Evolutionary conservation across 1,284 basidiomycete species (phyloP), one percentile per base, ranked within the genome.

Genomic region (Ustilago shanxiensis): DNA sequence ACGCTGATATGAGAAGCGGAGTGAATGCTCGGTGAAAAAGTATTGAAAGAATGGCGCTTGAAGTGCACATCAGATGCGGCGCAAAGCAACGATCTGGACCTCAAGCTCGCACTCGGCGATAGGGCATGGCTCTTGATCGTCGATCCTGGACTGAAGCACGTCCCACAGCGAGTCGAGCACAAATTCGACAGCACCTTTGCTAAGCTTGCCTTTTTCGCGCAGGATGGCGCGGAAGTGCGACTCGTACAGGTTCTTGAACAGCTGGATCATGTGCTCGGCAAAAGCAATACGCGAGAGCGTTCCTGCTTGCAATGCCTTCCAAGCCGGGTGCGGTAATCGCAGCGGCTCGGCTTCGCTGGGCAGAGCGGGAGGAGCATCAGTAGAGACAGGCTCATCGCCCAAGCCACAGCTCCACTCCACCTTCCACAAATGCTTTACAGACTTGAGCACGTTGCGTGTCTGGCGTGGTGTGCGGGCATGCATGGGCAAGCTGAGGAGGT

Each of bases 181-280:
- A 63, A 85, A 86, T 57, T 87, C 87, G 44, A 81, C 79, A 3
- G 86, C 83, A 18, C 86, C 86, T 26, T 87, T 81, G 66, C 81
- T 83, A 20, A 87, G 76, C 60, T 85, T 83, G 22, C 83, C 86
- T 49, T 81, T 75, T 37, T 87, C 86, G 11, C 83, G 78, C 29
- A 87, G 72, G 37, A 87, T 79, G n/a, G 63, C 59, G 1, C 87
- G 79, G 73, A 87, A 85, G 65, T 87, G 86, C 37, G 75, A 70
- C 64, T 87, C 87, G 80, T 86, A 87, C n/a, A 87, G 74, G 55
- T 86, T 86, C 73, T 86, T 87, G 76, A 87, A 83, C 31, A 87
- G 83, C 68, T 83, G 73, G 39, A 83, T 63, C 65, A 83, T 66
- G 68, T 87, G 86, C 50, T 87, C 87, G 24, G 86, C 77, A 64